Evolutionary conservation across 1,284 basidiomycete species (phyloP), one percentile per base, ranked within the genome.

Genomic region (Pseudozyma tsukubaensis): DNA sequence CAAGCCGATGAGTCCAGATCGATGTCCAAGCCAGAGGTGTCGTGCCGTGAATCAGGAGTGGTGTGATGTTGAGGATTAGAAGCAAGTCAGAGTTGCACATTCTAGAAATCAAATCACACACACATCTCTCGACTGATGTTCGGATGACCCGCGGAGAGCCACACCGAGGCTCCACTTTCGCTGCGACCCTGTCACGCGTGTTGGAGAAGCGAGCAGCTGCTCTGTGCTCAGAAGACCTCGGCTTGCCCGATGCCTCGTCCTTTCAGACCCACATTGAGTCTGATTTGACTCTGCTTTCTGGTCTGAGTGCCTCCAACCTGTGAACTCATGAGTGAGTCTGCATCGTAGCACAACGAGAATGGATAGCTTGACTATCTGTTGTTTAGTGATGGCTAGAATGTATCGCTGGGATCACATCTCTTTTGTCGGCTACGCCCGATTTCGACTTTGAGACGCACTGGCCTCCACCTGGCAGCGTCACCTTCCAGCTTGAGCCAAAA

Each of bases 381-480:
- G n/a, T n/a, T n/a, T n/a, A n/a, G 24, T 29, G 24, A 29, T 29
- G 24, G 24, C 24, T 29, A 29, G 24, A 29, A 29, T 29, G 24
- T 3, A 29, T 29, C 24, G 49, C 12, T 35, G 35, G n/a, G 49
- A n/a, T 19, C 49, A 50, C 29, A n/a, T 8, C 24, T 11, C 16
- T 40, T 11, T 2, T 42, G 36, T 12, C 32, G 11, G 24, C 19
- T n/a, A 29, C 3, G 40, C 63, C 63, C 57, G 63, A 66, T 66
- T 53, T 44, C 16, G 9, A 39, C 13, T 56, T 55, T 7, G 21
- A 54, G 4, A 39, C 39, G 59, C 65, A 68, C 59, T 68, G 65
- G 65, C 65, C 65, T 68, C 65, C 65, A 68, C 65, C 53, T 61
- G 35, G n/a, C 39, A 52, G 43, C 45, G 10, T 16, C 2, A n/a